Evolutionary conservation across 148 eudicot species (phyloP).

Genomic region (Oxyria digyna): DNA sequence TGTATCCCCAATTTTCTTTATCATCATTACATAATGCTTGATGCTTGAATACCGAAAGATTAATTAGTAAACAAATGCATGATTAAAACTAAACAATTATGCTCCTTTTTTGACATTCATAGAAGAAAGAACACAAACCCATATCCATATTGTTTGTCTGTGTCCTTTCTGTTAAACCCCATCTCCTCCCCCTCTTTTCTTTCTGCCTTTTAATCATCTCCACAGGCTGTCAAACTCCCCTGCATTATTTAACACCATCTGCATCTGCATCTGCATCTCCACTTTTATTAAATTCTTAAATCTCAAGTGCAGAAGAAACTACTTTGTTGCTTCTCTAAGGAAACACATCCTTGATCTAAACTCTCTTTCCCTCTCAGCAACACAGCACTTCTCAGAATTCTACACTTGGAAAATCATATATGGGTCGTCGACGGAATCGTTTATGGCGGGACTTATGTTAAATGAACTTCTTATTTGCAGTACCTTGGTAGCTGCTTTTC

Average conservation of each 20-base stretch:
- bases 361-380: neutral
- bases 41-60: neutral
- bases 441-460: neutral
- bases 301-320: neutral
- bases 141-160: neutral
- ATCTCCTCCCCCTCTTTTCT: neutral
- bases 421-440: neutral
- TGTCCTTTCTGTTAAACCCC: constrained; percentile 4
- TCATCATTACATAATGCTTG: neutral
- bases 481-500: neutral
- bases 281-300: neutral
- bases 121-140: constrained; percentile 1
- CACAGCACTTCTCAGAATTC: neutral
- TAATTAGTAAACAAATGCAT: neutral
- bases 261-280: neutral
- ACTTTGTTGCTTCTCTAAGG: constrained; percentile 7
- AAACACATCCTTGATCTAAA: neutral
- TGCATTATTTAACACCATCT: constrained; percentile 1
- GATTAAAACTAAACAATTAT: neutral
- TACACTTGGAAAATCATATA: neutral
- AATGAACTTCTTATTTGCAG: neutral
- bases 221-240: neutral
- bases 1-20: neutral
- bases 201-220: neutral
- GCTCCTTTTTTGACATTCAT: neutral